phyloP scores from a whole-genome alignment of 2,329 filamentous ascomycete species.

The Sclerotinia trifoliorum region DNA sequence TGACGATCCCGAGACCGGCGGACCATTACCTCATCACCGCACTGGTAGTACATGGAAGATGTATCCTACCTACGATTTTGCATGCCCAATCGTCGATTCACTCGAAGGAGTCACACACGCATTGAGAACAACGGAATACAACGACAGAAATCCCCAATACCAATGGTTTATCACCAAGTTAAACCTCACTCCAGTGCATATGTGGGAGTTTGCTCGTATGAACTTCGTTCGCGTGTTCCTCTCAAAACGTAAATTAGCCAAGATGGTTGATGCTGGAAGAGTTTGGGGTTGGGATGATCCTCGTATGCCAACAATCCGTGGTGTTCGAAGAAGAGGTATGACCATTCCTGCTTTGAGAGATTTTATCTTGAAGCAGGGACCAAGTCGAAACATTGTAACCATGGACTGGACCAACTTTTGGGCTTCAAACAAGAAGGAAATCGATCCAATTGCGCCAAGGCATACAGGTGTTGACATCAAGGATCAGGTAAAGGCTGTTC shows the following conservation, averaged over 20 bases:
- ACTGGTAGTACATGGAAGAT: slow-evolving; percentile 80
- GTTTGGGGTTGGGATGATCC: slow-evolving; percentile 87
- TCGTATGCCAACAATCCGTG: slow-evolving; percentile 80
- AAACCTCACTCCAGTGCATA: slow-evolving; percentile 71
- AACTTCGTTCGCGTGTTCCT: slow-evolving; percentile 82
- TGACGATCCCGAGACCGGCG: slow-evolving; percentile 41
- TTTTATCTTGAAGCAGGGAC: slow-evolving; percentile 82
- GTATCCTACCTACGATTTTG: slow-evolving; percentile 86
- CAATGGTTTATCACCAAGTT: slow-evolving; percentile 80
- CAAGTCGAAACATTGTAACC: slow-evolving; percentile 77
- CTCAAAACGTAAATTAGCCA: slow-evolving; percentile 83
- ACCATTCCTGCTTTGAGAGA: slow-evolving; percentile 76
- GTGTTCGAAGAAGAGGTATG: slow-evolving; percentile 75
- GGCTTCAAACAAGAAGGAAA: slow-evolving; percentile 74
- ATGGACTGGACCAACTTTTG: slow-evolving; percentile 80
- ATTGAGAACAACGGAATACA: slow-evolving; percentile 81
- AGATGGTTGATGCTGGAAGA: slow-evolving; percentile 72
- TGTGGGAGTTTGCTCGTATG: slow-evolving; percentile 83
- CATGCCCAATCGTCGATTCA: slow-evolving; percentile 77
- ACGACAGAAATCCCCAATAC: slow-evolving; percentile 82
- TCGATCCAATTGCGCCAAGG: slow-evolving; percentile 72
- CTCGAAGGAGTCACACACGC: slow-evolving; percentile 82
- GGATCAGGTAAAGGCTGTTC: slow-evolving; percentile 66
- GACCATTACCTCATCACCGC: slow-evolving; percentile 77
- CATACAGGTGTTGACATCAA: slow-evolving; percentile 72